Conservation (phyloP, 2,329 filamentous ascomycete genomes). For the Aspergillus candidus region DNA sequence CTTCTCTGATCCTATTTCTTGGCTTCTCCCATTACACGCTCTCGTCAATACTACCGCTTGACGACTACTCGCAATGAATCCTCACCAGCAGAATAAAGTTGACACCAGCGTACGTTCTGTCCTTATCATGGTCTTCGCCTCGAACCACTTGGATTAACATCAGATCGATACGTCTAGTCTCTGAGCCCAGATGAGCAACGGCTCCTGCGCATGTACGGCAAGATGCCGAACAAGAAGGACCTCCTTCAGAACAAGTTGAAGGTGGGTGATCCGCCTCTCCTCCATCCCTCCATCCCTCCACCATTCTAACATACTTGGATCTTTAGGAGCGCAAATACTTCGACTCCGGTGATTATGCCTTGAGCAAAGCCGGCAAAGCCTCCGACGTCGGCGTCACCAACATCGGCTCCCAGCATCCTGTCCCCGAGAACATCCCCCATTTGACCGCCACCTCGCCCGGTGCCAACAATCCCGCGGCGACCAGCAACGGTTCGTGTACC, state of each 20-base stretch:
- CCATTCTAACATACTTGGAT: not conserved
- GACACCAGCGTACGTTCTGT: slow-evolving; percentile 74
- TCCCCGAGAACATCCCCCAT: slow-evolving; percentile 92
- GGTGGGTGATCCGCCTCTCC: slow-evolving; percentile 33
- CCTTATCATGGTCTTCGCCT: not conserved
- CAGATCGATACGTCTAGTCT: slow-evolving; percentile 51
- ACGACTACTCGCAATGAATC: slow-evolving; percentile 63
- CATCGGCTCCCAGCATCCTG: slow-evolving; percentile 89
- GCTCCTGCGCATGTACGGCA: slow-evolving; percentile 94
- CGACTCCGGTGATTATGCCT: slow-evolving; percentile 91
- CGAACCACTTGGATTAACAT: slow-evolving; percentile 9
- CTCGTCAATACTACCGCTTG: not conserved
- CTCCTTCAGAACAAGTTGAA: slow-evolving; percentile 97
- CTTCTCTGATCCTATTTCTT: slow-evolving; percentile 1
- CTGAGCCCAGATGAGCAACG: slow-evolving; percentile 92
- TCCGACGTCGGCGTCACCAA: slow-evolving; percentile 88
- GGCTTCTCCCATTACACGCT: not conserved
- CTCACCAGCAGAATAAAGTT: slow-evolving; percentile 96
- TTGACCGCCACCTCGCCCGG: slow-evolving; percentile 59
- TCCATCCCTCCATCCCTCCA: not conserved
- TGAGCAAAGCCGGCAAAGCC: slow-evolving; percentile 95
- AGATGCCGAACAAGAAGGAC: slow-evolving; percentile 93
- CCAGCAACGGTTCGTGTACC: slow-evolving; percentile 25
- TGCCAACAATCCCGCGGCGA: slow-evolving; percentile 29
- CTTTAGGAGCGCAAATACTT: slow-evolving; percentile 93